Evolutionary conservation across 768 basidiomycete species (phyloP), one percentile per base, ranked within the genome.

Genomic region (Pseudohyphozyma bogoriensis): DNA sequence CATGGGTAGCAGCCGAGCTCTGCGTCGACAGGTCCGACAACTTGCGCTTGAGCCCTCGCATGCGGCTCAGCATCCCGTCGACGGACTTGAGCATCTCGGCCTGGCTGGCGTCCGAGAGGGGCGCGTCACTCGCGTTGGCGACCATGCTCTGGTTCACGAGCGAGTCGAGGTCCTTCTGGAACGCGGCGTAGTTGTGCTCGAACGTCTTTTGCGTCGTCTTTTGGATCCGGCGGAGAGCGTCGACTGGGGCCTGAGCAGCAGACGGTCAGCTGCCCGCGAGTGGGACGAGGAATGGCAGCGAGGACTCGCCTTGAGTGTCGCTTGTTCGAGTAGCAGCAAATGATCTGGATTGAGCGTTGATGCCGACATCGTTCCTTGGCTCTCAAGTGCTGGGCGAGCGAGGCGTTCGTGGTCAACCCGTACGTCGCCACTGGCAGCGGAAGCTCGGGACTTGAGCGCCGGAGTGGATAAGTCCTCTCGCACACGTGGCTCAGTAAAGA

Each of bases 181-280:
- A 67, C 29, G 77, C 76, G 65, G 84, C 83, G 18, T 86, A 76
- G 69, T 91, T 89, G 59, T 85, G 83, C 73, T 92, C 89, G 56
- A 89, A 82, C 63, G 83, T 79, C 74, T 83, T 83, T 72, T 89
- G 87, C 1, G 85, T 83, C 22, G 83, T 80, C 36, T 89, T 83
- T 71, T 92, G 91, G n/a, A 85, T 79, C 74, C 86, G 87, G 68
- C 87, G 83, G 70, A 89, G 87, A 67, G 86, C 86, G 76, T 92
- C 89, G 74, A 85, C 87, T 15, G 89, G 89, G 16, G 89, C 87
- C 89, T 92, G 65, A 5, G 28, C 20, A 20, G 18, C 40, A 33
- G 26, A 13, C 12, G 50, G 26, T 54, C 53, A 32, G 28, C 31
- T 20, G 39, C 9, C 28, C 12, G 29, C 31, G 26, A 16, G 5